Percentiles rank a stretch among this genome's conserved stretches.
These are phyloP conservation scores for Termitomyces sp. DNA, from an alignment of 768 basidiomycete genomes.

Conservation along the genomic window DNA sequence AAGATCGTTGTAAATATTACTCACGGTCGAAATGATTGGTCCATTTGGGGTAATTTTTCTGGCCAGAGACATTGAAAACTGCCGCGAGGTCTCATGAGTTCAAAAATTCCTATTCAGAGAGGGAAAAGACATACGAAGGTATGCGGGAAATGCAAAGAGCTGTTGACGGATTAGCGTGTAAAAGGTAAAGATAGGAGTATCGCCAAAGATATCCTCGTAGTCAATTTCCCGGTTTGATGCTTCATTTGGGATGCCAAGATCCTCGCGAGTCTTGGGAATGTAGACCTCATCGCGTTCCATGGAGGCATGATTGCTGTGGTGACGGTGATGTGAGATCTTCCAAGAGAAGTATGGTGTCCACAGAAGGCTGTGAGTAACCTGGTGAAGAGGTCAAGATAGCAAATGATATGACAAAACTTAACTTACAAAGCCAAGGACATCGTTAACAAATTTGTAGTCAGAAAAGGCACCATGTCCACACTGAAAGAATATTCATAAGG, in stretches of 20 bases:
- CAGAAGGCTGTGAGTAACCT: constrained; percentile 40
- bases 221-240: constrained; percentile 27
- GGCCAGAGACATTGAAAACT: constrained; percentile 61
- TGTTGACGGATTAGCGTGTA: constrained; percentile 53
- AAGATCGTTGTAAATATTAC: constrained; percentile 15
- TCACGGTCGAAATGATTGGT: constrained; percentile 65
- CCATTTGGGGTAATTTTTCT: constrained; percentile 51
- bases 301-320: constrained; percentile 45
- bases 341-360: constrained; percentile 53
- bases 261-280: constrained; percentile 53
- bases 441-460: constrained; percentile 39
- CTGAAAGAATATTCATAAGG: constrained; percentile 19
- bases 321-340: constrained; percentile 49
- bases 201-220: constrained; percentile 51
- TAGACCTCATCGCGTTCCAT: constrained; percentile 56
- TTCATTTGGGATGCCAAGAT: constrained; percentile 43
- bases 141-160: constrained; percentile 54
- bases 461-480: constrained; percentile 57
- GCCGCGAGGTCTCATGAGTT: constrained; percentile 13
- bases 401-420: not conserved
- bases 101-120: not conserved
- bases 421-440: constrained; percentile 45
- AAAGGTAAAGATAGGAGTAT: constrained; percentile 56
- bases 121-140: constrained; percentile 39
- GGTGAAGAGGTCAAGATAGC: constrained; percentile 3